Conservation (phyloP, 345 rosid species). For the Citrus sp. region DNA sequence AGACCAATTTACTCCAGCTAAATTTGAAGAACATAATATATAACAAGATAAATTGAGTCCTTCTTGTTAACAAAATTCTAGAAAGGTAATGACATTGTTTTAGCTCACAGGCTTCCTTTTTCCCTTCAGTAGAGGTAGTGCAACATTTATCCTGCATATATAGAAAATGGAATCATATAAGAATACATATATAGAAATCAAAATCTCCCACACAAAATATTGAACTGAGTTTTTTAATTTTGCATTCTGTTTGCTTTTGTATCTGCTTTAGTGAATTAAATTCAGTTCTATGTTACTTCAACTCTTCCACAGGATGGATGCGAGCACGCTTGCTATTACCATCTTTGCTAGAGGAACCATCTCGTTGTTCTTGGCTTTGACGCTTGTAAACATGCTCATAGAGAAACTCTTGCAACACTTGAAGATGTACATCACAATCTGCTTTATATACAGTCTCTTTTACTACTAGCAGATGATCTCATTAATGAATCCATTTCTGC, state of each 20-base stretch:
- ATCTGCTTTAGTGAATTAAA: neutral
- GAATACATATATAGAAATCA: neutral
- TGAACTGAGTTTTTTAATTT: neutral
- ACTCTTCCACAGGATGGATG: neutral
- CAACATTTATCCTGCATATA: neutral
- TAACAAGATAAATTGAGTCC: no score
- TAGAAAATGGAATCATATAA: neutral
- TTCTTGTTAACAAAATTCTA: no score
- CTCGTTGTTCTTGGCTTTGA: neutral
- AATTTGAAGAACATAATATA: no score
- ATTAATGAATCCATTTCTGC: no score
- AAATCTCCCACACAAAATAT: no score
- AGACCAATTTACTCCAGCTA: no score
- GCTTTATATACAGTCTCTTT: neutral
- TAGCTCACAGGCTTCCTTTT: no score
- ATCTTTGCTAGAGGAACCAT: neutral
- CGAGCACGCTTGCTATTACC: neutral
- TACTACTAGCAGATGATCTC: neutral
- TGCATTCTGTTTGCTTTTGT: neutral
- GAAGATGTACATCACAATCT: neutral
- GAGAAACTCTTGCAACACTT: neutral
- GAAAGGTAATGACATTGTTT: no score
- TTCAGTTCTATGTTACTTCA: neutral
- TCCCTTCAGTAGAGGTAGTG: neutral
- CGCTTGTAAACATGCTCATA: neutral